These are phyloP conservation scores for Macrophomina tecta DNA, from an alignment of 2,329 filamentous ascomycete genomes.

Conservation along the genomic window DNA sequence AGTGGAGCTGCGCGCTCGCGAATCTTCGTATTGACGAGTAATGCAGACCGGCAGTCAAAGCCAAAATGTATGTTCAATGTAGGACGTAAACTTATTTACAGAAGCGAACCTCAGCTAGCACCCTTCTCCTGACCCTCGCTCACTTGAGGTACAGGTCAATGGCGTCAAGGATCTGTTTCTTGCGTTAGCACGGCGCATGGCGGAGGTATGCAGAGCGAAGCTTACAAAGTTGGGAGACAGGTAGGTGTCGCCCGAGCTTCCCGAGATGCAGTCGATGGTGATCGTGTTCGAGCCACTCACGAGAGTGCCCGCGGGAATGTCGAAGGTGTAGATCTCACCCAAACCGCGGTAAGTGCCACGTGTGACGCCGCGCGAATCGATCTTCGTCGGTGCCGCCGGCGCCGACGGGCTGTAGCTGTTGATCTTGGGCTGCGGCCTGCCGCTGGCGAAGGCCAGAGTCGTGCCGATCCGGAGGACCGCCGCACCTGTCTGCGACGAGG, in stretches of 20 bases:
- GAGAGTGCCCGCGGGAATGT: slow-evolving; percentile 64
- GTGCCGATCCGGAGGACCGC: slow-evolving; percentile 70
- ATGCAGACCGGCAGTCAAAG: slow-evolving; percentile 8
- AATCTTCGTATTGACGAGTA: slow-evolving; percentile 14
- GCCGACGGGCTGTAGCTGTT: slow-evolving; percentile 59
- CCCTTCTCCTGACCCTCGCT: not conserved
- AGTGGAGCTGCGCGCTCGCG: slow-evolving; percentile 1
- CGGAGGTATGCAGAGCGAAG: slow-evolving; percentile 32
- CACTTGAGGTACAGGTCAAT: slow-evolving; percentile 22
- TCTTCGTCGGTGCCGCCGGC: slow-evolving; percentile 64
- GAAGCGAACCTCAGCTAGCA: not conserved
- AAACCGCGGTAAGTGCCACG: slow-evolving; percentile 68
- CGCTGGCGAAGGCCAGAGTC: slow-evolving; percentile 66
- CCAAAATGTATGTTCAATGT: slow-evolving; percentile 10
- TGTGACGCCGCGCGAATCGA: slow-evolving; percentile 69
- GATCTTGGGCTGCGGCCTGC: slow-evolving; percentile 61
- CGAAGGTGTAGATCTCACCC: slow-evolving; percentile 68
- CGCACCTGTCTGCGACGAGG: slow-evolving; percentile 54
- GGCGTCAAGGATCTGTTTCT: slow-evolving; percentile 12
- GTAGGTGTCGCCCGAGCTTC: slow-evolving; percentile 61
- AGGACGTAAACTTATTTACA: slow-evolving; percentile 22
- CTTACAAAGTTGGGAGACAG: slow-evolving; percentile 63
- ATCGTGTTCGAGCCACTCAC: slow-evolving; percentile 65
- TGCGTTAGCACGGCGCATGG: not conserved
- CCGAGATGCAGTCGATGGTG: slow-evolving; percentile 64